These are phyloP conservation scores for Russula sp. DNA, from an alignment of 768 basidiomycete species.

Conservation along the genomic window DNA sequence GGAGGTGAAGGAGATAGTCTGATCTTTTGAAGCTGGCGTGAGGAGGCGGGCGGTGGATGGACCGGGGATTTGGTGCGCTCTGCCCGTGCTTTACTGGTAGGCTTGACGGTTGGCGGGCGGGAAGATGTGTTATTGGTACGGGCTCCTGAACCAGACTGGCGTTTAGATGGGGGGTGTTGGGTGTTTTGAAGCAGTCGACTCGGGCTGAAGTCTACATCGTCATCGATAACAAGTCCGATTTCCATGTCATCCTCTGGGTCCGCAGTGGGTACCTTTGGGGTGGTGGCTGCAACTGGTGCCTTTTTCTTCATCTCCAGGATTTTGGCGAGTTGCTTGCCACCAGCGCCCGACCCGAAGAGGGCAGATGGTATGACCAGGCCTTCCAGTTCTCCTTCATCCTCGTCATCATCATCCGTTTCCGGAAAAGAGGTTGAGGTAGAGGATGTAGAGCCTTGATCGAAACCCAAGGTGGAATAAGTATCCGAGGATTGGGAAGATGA, in stretches of 20 bases:
- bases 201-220: conserved; percentile 79
- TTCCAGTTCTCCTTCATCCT: conserved; percentile 70
- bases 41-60: conserved; percentile 66
- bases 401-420: conserved; percentile 61
- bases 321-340: conserved; percentile 49
- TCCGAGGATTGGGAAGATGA: conserved; percentile 86
- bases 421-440: conserved; percentile 69
- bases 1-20: conserved; percentile 70
- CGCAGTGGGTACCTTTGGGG: conserved; percentile 51
- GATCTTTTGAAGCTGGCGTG: conserved; percentile 64
- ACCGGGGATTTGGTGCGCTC: conserved; percentile 73
- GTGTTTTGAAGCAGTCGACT: conserved; percentile 60
- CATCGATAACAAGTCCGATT: conserved; percentile 77
- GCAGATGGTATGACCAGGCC: conserved; percentile 75
- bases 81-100: conserved; percentile 57
- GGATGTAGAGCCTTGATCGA: conserved; percentile 67
- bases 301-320: conserved; percentile 56
- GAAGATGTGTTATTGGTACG: conserved; percentile 63
- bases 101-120: conserved; percentile 47
- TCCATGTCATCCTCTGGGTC: conserved; percentile 86
- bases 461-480: conserved; percentile 75
- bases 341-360: conserved; percentile 69
- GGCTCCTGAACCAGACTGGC: conserved; percentile 36
- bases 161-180: conserved; percentile 43
- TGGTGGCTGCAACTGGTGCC: conserved; percentile 52